phyloP scores from a whole-genome alignment of 441 rosid species.

The Pelargonium australe region DNA sequence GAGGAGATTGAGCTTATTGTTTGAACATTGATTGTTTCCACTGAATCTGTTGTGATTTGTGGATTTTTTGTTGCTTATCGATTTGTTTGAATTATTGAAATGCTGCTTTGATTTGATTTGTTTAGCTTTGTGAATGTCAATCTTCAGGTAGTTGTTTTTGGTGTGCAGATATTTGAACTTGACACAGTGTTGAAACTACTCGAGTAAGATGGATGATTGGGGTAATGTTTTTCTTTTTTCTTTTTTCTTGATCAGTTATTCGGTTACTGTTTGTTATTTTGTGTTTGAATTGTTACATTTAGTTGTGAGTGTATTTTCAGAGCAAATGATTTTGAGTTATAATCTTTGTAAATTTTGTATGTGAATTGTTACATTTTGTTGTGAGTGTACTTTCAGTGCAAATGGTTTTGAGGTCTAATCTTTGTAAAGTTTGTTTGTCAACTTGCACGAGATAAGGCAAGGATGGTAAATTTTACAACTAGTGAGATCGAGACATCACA shows the following conservation, averaged over 20 bases:
- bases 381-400: not conserved
- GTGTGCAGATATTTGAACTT: not conserved
- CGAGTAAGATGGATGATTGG: constrained; percentile 2
- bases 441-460: too few species aligned
- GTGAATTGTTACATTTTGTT: not conserved
- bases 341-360: not conserved
- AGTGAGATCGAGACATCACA: too few species aligned
- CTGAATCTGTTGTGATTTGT: too few species aligned
- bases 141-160: not conserved
- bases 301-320: not conserved
- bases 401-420: too few species aligned
- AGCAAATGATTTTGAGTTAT: not conserved
- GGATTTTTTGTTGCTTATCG: too few species aligned
- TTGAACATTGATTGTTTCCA: not conserved
- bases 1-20: too few species aligned
- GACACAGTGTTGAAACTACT: not conserved
- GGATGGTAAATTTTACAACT: too few species aligned
- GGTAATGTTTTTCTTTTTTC: not conserved
- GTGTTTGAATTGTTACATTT: constrained; percentile 1
- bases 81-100: not conserved
- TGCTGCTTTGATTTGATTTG: not conserved
- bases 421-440: too few species aligned
- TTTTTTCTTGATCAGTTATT: not conserved
- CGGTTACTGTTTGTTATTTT: not conserved
- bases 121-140: not conserved